Conservation (phyloP, 345 rosid genomes). For the Boechera stricta region DNA sequence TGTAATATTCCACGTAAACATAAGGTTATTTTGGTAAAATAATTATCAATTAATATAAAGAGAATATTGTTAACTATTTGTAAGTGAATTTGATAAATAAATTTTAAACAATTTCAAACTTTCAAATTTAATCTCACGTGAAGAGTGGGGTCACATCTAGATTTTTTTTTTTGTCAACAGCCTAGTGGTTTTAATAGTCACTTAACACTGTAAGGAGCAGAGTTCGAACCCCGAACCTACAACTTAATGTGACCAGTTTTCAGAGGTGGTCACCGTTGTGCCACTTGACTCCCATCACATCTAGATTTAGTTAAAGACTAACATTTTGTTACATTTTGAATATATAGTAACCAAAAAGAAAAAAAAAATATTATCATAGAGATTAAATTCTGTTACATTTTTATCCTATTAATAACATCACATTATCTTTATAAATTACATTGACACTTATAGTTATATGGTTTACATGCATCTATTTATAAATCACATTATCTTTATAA, state of each 20-base stretch:
- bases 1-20: too few relatives aligned
- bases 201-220: too few relatives aligned
- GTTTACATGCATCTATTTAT: too few relatives aligned
- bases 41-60: too few relatives aligned
- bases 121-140: background rate
- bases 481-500: too few relatives aligned
- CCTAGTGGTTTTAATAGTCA: too few relatives aligned
- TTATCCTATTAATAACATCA: background rate
- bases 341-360: background rate
- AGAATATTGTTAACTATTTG: background rate
- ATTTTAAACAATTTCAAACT: background rate
- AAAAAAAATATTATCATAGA: background rate
- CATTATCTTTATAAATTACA: background rate
- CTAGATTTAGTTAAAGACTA: background rate
- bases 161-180: background rate
- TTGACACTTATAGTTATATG: background rate
- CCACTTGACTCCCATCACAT: too few relatives aligned
- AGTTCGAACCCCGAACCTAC: too few relatives aligned
- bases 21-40: too few relatives aligned
- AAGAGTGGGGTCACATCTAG: background rate
- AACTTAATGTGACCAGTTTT: too few relatives aligned
- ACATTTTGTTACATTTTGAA: background rate
- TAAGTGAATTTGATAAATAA: background rate
- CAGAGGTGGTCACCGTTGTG: too few relatives aligned
- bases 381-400: background rate